Conservation (phyloP, 345 rosid species). For the Lumnitzera racemosa region DNA sequence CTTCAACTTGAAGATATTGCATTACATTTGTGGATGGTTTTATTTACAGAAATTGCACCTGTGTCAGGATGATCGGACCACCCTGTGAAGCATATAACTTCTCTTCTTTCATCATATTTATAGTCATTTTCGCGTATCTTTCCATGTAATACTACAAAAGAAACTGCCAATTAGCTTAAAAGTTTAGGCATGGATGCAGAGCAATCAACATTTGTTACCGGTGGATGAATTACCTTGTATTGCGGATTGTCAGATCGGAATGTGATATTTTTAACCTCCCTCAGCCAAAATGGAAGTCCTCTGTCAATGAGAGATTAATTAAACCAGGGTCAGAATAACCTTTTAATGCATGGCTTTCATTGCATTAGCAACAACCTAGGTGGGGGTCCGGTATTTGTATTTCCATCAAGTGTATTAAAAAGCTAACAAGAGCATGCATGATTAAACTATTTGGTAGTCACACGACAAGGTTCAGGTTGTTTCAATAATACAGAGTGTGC, state of each 20-base stretch:
- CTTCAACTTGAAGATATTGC: not conserved
- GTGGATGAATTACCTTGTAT: conserved; percentile 55
- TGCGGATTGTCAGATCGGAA: conserved; percentile 72
- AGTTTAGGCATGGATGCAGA: not conserved
- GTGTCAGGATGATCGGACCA: conserved; percentile 45
- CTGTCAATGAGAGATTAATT: conserved; percentile 23
- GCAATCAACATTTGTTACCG: not conserved
- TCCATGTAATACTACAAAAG: conserved; percentile 33
- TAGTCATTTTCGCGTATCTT: conserved; percentile 23
- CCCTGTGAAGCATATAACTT: conserved; percentile 44
- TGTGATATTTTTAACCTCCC: conserved; percentile 58
- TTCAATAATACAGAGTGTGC: not conserved
- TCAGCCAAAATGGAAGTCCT: conserved; percentile 88
- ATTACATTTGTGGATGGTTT: not conserved
- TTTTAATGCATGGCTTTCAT: not conserved
- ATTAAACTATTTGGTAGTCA: too few relatives aligned
- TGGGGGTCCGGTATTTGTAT: too few relatives aligned
- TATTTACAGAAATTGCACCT: conserved; percentile 15
- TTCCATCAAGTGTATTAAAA: too few relatives aligned
- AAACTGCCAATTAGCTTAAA: not conserved
- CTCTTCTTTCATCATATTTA: conserved; percentile 30
- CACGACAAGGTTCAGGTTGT: not conserved
- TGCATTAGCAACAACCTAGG: not conserved
- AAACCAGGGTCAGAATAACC: not conserved
- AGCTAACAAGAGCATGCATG: too few relatives aligned